Percentiles rank a stretch among this genome's conserved stretches.
Evolutionary conservation across 169 alveolate genomes (phyloP).

Genomic region (Eimeria necatrix): DNA sequence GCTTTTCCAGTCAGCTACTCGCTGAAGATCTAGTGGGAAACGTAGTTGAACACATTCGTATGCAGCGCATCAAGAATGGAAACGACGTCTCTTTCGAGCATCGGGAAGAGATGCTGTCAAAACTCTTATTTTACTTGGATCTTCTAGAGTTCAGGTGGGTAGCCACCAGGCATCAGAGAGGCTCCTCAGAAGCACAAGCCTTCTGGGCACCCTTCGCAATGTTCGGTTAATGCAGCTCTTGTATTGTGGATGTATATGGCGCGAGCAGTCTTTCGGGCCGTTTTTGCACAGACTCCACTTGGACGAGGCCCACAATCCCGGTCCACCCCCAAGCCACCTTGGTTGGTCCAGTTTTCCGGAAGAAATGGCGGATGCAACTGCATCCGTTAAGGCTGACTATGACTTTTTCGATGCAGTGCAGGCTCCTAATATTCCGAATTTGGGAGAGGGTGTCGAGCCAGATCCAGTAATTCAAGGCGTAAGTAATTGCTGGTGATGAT

Average conservation of each 20-base stretch:
- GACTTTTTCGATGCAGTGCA: constrained; percentile 65
- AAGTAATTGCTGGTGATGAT: neutral
- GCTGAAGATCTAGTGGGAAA: constrained; percentile 74
- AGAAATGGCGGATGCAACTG: constrained; percentile 68
- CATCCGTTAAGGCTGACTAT: constrained; percentile 65
- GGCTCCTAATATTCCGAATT: constrained; percentile 13
- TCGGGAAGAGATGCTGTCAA: constrained; percentile 60
- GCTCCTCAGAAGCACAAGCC: neutral
- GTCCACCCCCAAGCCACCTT: constrained; percentile 75
- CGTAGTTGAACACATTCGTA: constrained; percentile 81
- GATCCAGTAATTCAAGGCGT: constrained; percentile 58
- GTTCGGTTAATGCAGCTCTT: neutral
- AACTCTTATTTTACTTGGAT: constrained; percentile 64
- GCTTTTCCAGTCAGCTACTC: constrained; percentile 56
- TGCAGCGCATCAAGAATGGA: constrained; percentile 77
- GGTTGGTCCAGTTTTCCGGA: constrained; percentile 80
- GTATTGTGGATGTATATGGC: neutral
- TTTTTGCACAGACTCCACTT: constrained; percentile 65
- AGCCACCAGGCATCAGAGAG: neutral
- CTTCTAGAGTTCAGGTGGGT: constrained; percentile 73
- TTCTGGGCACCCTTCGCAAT: neutral
- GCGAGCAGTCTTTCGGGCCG: neutral
- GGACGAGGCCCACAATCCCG: constrained; percentile 80
- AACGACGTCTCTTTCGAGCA: constrained; percentile 79
- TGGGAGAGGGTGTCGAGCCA: constrained; percentile 52